These are phyloP conservation scores for Termitomyces sp. DNA, from an alignment of 768 basidiomycete genomes.

Conservation along the genomic window DNA sequence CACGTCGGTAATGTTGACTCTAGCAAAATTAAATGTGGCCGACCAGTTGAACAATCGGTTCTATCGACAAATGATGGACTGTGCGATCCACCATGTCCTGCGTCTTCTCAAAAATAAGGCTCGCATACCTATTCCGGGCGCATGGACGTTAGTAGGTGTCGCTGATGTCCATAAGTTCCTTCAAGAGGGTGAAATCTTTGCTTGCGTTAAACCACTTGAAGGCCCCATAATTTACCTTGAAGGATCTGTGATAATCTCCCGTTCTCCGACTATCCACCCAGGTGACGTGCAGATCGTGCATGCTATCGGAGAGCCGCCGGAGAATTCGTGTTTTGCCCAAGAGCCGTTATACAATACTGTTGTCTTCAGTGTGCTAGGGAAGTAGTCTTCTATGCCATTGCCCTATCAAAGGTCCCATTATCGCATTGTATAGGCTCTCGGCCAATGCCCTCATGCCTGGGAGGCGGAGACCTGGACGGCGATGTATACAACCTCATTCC, in stretches of 20 bases:
- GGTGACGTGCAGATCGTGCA: slow-evolving; percentile 58
- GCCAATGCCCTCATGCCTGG: slow-evolving; percentile 57
- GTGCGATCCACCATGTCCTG: slow-evolving; percentile 57
- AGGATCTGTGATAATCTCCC: slow-evolving; percentile 51
- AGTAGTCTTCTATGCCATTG: neutral
- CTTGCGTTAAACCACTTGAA: slow-evolving; percentile 42
- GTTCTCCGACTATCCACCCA: slow-evolving; percentile 67
- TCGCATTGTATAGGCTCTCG: slow-evolving; percentile 37
- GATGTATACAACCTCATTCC: slow-evolving; percentile 54
- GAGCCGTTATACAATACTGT: slow-evolving; percentile 58
- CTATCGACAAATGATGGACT: slow-evolving; percentile 47
- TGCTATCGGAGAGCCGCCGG: slow-evolving; percentile 57
- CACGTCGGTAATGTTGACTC: slow-evolving; percentile 42
- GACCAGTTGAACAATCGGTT: slow-evolving; percentile 36
- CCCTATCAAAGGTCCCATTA: neutral
- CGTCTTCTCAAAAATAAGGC: slow-evolving; percentile 61
- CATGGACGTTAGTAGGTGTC: slow-evolving; percentile 68
- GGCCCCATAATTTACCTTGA: slow-evolving; percentile 39
- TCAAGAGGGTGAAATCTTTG: slow-evolving; percentile 54
- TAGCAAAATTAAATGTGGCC: slow-evolving; percentile 43
- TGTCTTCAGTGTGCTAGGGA: slow-evolving; percentile 59
- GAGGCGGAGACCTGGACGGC: slow-evolving; percentile 70
- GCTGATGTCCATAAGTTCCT: slow-evolving; percentile 59
- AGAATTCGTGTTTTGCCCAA: slow-evolving; percentile 42
- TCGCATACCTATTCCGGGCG: slow-evolving; percentile 59